These are phyloP conservation scores for Pyrenula massariospora DNA, from an alignment of 495 filamentous ascomycete species.

Conservation along the genomic window DNA sequence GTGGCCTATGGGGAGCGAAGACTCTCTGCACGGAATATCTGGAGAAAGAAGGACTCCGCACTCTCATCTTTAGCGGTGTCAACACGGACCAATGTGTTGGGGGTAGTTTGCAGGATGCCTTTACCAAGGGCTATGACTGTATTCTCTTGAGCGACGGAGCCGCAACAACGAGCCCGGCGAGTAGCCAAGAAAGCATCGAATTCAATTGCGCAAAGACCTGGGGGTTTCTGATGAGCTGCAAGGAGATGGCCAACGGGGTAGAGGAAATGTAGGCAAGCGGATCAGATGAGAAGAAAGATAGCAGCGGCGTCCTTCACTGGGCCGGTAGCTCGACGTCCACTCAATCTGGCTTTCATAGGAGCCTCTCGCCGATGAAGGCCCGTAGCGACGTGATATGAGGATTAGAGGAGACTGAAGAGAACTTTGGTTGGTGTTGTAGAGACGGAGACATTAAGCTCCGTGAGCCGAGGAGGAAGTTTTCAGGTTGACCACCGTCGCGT, in stretches of 20 bases:
- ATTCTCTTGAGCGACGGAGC: slow-evolving; percentile 41
- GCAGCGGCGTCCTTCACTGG: too few species aligned
- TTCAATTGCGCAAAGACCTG: slow-evolving; percentile 27
- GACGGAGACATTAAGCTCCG: too few species aligned
- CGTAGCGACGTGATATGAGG: too few species aligned
- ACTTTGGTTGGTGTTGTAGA: not conserved
- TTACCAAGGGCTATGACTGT: slow-evolving; percentile 25
- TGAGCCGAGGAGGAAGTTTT: too few species aligned
- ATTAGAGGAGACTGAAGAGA: too few species aligned
- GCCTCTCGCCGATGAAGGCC: too few species aligned
- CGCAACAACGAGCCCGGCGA: slow-evolving; percentile 33
- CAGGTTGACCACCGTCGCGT: too few species aligned
- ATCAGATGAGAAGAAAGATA: too few species aligned
- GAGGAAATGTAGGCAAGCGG: not conserved
- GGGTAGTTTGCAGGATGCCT: slow-evolving; percentile 38
- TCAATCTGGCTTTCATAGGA: too few species aligned
- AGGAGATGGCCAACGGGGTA: slow-evolving; percentile 9
- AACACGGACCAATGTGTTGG: slow-evolving; percentile 52
- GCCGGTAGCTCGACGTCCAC: too few species aligned
- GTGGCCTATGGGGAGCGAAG: slow-evolving; percentile 34
- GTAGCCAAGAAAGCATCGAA: slow-evolving; percentile 26
- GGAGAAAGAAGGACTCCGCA: slow-evolving; percentile 28
- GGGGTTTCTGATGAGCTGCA: slow-evolving; percentile 27
- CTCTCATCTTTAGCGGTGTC: slow-evolving; percentile 42
- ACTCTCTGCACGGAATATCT: slow-evolving; percentile 21